These are phyloP conservation scores for Acanthamoeba sp. DNA, from an alignment of 208 protist species.

Conservation along the genomic window DNA sequence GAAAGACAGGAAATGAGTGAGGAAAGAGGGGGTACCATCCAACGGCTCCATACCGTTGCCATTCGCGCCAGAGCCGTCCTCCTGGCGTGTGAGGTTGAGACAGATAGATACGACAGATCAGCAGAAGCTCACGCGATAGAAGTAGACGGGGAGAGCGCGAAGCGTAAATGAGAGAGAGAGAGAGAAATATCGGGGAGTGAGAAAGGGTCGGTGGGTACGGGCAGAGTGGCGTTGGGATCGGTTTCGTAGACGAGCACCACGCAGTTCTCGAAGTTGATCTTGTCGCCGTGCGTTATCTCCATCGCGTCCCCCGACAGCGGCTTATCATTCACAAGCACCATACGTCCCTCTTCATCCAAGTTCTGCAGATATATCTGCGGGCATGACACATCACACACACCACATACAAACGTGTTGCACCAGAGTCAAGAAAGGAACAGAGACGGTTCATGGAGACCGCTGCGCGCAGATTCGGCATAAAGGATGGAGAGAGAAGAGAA, in stretches of 20 bases:
- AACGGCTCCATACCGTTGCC: background rate
- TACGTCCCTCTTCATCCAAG: constrained; percentile 42
- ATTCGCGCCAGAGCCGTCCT: background rate
- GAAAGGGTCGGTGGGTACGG: no score
- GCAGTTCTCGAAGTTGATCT: constrained; percentile 67
- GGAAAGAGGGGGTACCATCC: background rate
- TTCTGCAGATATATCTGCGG: constrained; percentile 55
- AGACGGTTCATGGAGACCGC: background rate
- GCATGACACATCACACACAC: background rate
- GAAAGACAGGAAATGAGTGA: background rate
- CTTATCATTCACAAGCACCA: constrained; percentile 49
- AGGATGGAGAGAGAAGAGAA: no score
- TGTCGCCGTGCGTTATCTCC: constrained; percentile 26
- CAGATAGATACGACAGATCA: no score
- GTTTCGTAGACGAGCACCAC: constrained; percentile 64
- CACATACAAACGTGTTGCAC: no score
- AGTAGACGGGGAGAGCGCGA: background rate
- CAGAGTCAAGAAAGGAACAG: no score
- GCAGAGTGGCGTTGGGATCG: background rate
- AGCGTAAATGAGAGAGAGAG: no score
- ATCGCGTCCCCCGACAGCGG: background rate
- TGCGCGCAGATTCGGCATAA: no score
- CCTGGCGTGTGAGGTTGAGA: background rate
- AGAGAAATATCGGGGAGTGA: no score
- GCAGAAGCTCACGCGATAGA: no score